Percentiles rank a stretch among this genome's conserved stretches.
Conservation (phyloP, 352 stramenopile genomes). For the Elongisporangium anandrum region DNA sequence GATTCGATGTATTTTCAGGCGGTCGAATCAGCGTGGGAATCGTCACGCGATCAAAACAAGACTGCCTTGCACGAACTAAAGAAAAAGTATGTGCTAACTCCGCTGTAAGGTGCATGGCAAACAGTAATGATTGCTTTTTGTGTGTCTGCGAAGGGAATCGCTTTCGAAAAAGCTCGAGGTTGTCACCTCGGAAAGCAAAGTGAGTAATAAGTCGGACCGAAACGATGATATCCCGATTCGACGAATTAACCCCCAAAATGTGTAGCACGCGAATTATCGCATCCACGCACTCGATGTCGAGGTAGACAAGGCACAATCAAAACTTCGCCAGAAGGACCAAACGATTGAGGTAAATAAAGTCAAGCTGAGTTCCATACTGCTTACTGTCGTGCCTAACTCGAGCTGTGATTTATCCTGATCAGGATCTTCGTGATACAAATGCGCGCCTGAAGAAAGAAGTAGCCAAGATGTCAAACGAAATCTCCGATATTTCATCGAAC, state of each 20-base stretch:
- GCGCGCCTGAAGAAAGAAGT: slow-evolving; percentile 60
- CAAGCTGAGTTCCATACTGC: too few relatives aligned
- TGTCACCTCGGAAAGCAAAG: slow-evolving; percentile 66
- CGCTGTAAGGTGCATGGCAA: background rate
- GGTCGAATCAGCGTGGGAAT: slow-evolving; percentile 76
- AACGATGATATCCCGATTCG: background rate
- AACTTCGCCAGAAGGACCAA: slow-evolving; percentile 71
- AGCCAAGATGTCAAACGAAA: slow-evolving; percentile 33
- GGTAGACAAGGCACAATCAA: slow-evolving; percentile 68
- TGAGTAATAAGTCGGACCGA: slow-evolving; percentile 3
- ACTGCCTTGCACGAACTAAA: slow-evolving; percentile 73
- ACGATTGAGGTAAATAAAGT: slow-evolving; percentile 50
- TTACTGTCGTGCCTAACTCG: background rate
- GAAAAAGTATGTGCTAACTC: slow-evolving; percentile 40
- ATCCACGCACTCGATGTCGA: slow-evolving; percentile 75
- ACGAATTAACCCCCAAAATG: background rate
- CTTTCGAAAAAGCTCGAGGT: slow-evolving; percentile 62
- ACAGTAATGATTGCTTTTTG: background rate
- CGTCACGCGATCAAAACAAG: slow-evolving; percentile 75
- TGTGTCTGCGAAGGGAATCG: slow-evolving; percentile 28
- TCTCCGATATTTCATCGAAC: slow-evolving; percentile 45
- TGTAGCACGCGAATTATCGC: slow-evolving; percentile 61
- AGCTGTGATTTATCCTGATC: background rate
- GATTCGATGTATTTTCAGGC: slow-evolving; percentile 21
- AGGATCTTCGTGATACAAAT: slow-evolving; percentile 67